Evolutionary conservation across 2,329 filamentous ascomycete species (phyloP).

Genomic region (Colletotrichum australisinense): DNA sequence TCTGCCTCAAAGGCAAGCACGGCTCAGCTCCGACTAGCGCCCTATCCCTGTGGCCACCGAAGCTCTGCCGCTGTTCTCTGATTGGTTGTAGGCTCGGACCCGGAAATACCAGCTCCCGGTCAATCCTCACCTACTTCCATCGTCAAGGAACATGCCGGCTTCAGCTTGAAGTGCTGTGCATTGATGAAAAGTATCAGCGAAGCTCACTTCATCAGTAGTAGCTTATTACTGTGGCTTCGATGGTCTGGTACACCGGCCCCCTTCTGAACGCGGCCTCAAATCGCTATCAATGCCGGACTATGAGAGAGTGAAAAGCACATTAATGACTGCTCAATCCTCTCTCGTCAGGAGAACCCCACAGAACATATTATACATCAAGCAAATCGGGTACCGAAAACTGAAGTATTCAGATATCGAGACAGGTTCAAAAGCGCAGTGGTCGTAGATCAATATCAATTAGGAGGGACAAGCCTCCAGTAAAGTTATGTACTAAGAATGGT

Average conservation of each 20-base stretch:
- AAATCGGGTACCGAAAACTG: background rate
- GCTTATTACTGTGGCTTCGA: no score
- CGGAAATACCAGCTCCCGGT: background rate
- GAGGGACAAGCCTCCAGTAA: slow-evolving; percentile 12
- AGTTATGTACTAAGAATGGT: slow-evolving; percentile 20
- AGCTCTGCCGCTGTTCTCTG: slow-evolving; percentile 18
- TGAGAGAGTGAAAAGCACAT: no score
- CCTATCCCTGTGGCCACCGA: slow-evolving; percentile 21
- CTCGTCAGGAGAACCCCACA: no score
- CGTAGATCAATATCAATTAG: slow-evolving; percentile 10
- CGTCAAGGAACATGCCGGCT: background rate
- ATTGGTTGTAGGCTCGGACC: background rate
- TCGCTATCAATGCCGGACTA: no score
- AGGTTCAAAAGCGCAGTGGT: background rate
- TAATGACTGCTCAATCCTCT: no score
- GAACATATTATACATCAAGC: background rate
- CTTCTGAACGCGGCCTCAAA: no score
- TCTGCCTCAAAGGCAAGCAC: slow-evolving; percentile 24
- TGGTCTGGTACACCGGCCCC: no score
- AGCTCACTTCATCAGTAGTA: no score
- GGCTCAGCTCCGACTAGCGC: slow-evolving; percentile 27
- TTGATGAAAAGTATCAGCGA: background rate
- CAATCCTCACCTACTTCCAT: background rate
- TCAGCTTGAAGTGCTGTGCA: background rate
- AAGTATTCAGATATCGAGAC: background rate